These are phyloP conservation scores for sweet orange (Citrus sinensis) DNA, from an alignment of 345 rosid genomes.

Conservation along the genomic window DVS_A1.0 CM039169.1:20521501-20522000, in stretches of 20 bases:
- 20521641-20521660: constrained; percentile 40
- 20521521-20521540: constrained; percentile 86
- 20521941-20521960: background rate
- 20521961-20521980: background rate
- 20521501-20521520: constrained; percentile 74
- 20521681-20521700: constrained; percentile 45
- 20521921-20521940: background rate
- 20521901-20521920: background rate
- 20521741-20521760: constrained; percentile 76
- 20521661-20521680: constrained; percentile 84
- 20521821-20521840: constrained; percentile 39
- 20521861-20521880: too few relatives aligned
- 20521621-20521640: constrained; percentile 57
- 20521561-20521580: constrained; percentile 63
- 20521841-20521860: background rate
- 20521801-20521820: constrained; percentile 79
- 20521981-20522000: background rate
- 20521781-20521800: constrained; percentile 80
- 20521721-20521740: constrained; percentile 57
- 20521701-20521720: constrained; percentile 60
- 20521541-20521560: constrained; percentile 74
- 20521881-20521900: too few relatives aligned
- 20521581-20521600: constrained; percentile 95
- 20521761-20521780: constrained; percentile 83
- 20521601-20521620: constrained; percentile 83